Conservation (phyloP, 2,329 filamentous ascomycete genomes). For the Aureobasidium sp. region DNA sequence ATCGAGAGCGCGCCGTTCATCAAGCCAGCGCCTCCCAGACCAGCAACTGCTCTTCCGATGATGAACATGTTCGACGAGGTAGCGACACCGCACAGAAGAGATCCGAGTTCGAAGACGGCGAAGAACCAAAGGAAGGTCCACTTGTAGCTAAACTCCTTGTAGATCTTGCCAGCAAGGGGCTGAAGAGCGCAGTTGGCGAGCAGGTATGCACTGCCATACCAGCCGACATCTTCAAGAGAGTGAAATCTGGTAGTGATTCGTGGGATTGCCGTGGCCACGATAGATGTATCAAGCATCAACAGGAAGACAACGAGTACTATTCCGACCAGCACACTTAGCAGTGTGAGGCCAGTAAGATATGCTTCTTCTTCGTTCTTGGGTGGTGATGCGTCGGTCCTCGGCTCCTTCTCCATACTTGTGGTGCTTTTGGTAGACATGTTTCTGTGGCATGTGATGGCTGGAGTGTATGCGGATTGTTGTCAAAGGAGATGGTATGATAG, state of each 20-base stretch:
- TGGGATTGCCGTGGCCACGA: conserved; percentile 35
- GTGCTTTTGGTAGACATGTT: neutral
- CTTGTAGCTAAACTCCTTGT: conserved; percentile 47
- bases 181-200: conserved; percentile 37
- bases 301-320: conserved; percentile 16
- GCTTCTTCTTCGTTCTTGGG: conserved; percentile 28
- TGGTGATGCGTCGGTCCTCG: neutral
- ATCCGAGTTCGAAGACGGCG: conserved; percentile 44
- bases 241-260: conserved; percentile 37
- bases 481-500: neutral
- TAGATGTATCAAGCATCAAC: conserved; percentile 33
- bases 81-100: conserved; percentile 47
- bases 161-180: conserved; percentile 49
- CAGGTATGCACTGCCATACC: conserved; percentile 35
- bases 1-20: conserved; percentile 40
- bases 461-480: neutral
- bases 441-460: neutral
- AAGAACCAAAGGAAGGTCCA: conserved; percentile 46
- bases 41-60: conserved; percentile 48
- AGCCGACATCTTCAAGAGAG: conserved; percentile 34
- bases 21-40: conserved; percentile 46
- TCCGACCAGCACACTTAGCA: conserved; percentile 23
- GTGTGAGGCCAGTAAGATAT: conserved; percentile 30
- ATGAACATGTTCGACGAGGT: conserved; percentile 48
- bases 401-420: neutral